Percentiles rank a stretch among this genome's conserved stretches.
Evolutionary conservation across 495 filamentous ascomycete species (phyloP).

Genomic region (Lasiosphaeria miniovina): DNA sequence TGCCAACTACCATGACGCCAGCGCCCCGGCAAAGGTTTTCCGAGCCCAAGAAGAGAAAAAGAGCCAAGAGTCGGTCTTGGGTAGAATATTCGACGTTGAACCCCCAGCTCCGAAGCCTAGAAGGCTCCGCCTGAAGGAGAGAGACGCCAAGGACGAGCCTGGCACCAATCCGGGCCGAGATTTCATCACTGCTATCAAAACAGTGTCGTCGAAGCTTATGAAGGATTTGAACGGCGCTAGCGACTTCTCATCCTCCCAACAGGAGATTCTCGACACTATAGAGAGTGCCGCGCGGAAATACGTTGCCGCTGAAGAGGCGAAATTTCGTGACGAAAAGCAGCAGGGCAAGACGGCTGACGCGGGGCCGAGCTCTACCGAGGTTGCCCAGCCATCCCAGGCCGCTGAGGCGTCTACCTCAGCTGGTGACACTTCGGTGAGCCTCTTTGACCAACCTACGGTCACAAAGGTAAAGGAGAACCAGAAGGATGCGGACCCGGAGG

Average conservation of each 20-base stretch:
- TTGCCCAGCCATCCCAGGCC: constrained; percentile 5
- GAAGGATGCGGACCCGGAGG: constrained; percentile 41
- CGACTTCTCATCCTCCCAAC: constrained; percentile 26
- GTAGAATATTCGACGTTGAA: constrained; percentile 52
- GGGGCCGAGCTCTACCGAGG: constrained; percentile 9
- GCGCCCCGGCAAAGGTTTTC: constrained; percentile 36
- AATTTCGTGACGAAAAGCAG: constrained; percentile 16
- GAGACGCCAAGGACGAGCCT: constrained; percentile 25
- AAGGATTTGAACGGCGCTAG: constrained; percentile 28
- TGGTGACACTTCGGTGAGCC: constrained; percentile 12
- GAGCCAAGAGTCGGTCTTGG: constrained; percentile 53
- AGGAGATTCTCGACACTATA: constrained; percentile 43
- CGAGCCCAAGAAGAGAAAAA: constrained; percentile 49
- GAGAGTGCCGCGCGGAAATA: constrained; percentile 45
- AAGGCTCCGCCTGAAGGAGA: constrained; percentile 30
- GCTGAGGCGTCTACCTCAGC: constrained; percentile 16
- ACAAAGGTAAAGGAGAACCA: constrained; percentile 22
- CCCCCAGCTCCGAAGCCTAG: constrained; percentile 24
- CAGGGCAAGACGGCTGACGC: constrained; percentile 7
- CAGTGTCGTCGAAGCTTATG: constrained; percentile 34
- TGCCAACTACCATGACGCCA: constrained; percentile 23
- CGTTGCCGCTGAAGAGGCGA: constrained; percentile 33
- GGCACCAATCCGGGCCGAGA: constrained; percentile 26
- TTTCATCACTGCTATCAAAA: constrained; percentile 44
- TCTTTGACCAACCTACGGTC: constrained; percentile 15